Conservation (phyloP, 2,329 filamentous ascomycete genomes). For the Neofusicoccum cordaticola region DNA sequence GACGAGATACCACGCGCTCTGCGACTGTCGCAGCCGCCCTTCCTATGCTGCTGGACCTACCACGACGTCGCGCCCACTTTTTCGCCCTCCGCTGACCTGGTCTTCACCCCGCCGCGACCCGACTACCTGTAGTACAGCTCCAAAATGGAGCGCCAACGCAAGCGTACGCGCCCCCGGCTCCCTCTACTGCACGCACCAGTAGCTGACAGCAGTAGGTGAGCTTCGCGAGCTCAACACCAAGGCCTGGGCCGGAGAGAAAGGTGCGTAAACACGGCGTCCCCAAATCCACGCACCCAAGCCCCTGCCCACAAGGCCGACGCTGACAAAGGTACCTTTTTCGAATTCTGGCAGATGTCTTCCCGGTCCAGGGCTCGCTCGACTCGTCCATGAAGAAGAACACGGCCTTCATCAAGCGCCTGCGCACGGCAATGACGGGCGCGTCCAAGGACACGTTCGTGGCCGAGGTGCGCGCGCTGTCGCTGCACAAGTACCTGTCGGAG, state of each 20-base stretch:
- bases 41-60: conserved; percentile 13
- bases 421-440: conserved; percentile 79
- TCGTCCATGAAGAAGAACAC: conserved; percentile 98
- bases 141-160: conserved; percentile 51
- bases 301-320: conserved; percentile 23
- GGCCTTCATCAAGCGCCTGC: conserved; percentile 92
- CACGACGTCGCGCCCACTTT: conserved; percentile 10
- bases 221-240: conserved; percentile 82
- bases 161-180: conserved; percentile 35
- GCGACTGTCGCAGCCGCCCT: background rate
- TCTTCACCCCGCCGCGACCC: conserved; percentile 20
- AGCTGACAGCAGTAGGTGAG: conserved; percentile 62
- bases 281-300: background rate
- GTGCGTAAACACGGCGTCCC: conserved; percentile 47
- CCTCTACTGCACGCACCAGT: background rate
- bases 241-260: conserved; percentile 85
- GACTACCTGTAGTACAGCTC: conserved; percentile 10
- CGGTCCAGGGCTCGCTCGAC: conserved; percentile 76
- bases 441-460: conserved; percentile 81
- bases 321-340: background rate
- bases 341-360: conserved; percentile 65
- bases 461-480: conserved; percentile 83
- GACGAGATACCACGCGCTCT: background rate
- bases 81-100: conserved; percentile 29
- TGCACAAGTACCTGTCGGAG: conserved; percentile 96